These are phyloP conservation scores for Ploettnerulaceae sp. DNA, from an alignment of 2,329 filamentous ascomycete genomes.

Conservation along the genomic window DNA sequence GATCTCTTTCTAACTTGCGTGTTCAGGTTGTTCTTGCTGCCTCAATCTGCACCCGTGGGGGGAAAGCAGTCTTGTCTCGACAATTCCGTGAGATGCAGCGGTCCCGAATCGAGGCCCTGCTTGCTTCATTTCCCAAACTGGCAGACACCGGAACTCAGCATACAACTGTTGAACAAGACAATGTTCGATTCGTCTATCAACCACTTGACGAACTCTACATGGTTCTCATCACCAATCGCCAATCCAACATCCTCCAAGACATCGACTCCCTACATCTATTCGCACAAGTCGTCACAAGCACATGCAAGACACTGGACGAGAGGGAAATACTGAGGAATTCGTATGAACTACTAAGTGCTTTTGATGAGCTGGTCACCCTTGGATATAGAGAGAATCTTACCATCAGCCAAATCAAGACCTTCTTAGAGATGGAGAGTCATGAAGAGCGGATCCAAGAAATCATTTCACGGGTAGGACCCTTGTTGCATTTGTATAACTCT, in stretches of 20 bases:
- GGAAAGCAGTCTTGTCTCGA: constrained; percentile 95
- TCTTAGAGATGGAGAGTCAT: constrained; percentile 98
- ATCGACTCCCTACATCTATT: constrained; percentile 98
- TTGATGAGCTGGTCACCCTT: constrained; percentile 93
- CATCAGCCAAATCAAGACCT: constrained; percentile 96
- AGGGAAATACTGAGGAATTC: constrained; percentile 92
- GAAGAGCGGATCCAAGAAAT: constrained; percentile 99
- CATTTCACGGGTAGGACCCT: constrained; percentile 68
- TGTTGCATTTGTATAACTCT: constrained; percentile 2
- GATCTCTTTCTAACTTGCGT: constrained; percentile 17
- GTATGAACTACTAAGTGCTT: constrained; percentile 92
- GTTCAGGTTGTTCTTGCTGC: constrained; percentile 91
- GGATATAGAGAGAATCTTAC: constrained; percentile 96
- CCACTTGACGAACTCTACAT: constrained; percentile 99
- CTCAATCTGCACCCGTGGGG: constrained; percentile 96
- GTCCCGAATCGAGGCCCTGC: constrained; percentile 91
- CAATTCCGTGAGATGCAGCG: constrained; percentile 98
- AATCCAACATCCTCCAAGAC: constrained; percentile 98
- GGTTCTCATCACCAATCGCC: constrained; percentile 98
- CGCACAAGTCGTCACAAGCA: constrained; percentile 92
- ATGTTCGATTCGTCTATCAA: constrained; percentile 99
- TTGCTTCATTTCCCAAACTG: constrained; percentile 96
- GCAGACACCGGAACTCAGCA: constrained; percentile 95
- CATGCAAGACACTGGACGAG: constrained; percentile 94
- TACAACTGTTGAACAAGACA: constrained; percentile 97